Conservation (phyloP, 1,139 yeast species). For the Wickerhamomyces sp. region DNA sequence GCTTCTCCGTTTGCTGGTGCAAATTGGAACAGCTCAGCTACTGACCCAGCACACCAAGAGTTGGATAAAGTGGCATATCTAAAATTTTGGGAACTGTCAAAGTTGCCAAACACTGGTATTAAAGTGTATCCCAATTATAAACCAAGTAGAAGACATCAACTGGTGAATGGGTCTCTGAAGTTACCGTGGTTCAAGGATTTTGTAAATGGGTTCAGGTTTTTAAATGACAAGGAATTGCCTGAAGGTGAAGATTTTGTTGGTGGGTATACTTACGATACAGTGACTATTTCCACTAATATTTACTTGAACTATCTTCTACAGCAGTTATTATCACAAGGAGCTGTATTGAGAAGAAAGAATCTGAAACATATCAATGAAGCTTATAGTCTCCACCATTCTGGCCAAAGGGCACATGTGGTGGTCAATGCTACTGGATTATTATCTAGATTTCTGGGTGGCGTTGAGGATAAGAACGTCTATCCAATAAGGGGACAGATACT, state of each 20-base stretch:
- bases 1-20: slow-evolving; percentile 81
- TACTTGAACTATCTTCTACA: slow-evolving; percentile 25
- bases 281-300: slow-evolving; percentile 28
- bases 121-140: slow-evolving; percentile 34
- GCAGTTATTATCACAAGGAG: slow-evolving; percentile 24
- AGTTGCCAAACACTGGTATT: too few species aligned
- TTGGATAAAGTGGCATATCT: slow-evolving; percentile 43
- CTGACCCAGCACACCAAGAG: slow-evolving; percentile 38
- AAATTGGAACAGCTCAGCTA: slow-evolving; percentile 65
- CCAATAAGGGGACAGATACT: slow-evolving; percentile 68
- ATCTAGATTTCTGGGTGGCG: slow-evolving; percentile 40
- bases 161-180: slow-evolving; percentile 37
- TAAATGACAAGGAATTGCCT: slow-evolving; percentile 30
- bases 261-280: slow-evolving; percentile 27
- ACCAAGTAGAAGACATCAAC: slow-evolving; percentile 35
- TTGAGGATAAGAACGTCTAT: slow-evolving; percentile 43
- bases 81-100: slow-evolving; percentile 40
- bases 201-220: slow-evolving; percentile 39
- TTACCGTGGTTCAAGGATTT: too few species aligned
- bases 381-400: slow-evolving; percentile 16
- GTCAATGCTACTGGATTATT: slow-evolving; percentile 28
- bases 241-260: slow-evolving; percentile 24
- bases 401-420: slow-evolving; percentile 34
- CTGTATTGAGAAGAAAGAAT: slow-evolving; percentile 24
- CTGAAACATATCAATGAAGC: slow-evolving; percentile 25